Evolutionary conservation across 345 rosid species (phyloP).

Genomic region (Aquilaria yunnanensis): DNA sequence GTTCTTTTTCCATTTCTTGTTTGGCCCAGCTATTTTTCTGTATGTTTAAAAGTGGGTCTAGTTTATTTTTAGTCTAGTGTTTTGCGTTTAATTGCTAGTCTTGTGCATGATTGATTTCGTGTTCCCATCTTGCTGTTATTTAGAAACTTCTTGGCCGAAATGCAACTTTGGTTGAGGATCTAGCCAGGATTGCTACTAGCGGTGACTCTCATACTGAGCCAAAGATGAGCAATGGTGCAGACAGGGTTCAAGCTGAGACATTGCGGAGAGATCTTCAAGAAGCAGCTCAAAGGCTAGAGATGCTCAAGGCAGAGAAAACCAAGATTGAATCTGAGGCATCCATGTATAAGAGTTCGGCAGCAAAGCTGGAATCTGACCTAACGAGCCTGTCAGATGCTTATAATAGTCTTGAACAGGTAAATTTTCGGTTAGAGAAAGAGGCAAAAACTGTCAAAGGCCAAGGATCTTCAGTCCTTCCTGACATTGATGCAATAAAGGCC

Average conservation of each 20-base stretch:
- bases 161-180: slow-evolving; percentile 79
- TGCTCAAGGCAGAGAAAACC: slow-evolving; percentile 60
- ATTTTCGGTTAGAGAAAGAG: slow-evolving; percentile 72
- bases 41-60: not conserved
- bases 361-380: slow-evolving; percentile 79
- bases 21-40: not conserved
- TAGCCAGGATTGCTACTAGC: slow-evolving; percentile 60
- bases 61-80: too few species aligned
- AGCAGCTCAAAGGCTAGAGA: slow-evolving; percentile 66
- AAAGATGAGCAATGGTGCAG: slow-evolving; percentile 41
- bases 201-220: slow-evolving; percentile 49
- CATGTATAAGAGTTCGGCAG: slow-evolving; percentile 58
- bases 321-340: slow-evolving; percentile 65
- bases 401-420: slow-evolving; percentile 79
- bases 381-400: slow-evolving; percentile 85
- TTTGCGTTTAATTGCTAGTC: too few species aligned
- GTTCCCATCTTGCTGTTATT: slow-evolving; percentile 8
- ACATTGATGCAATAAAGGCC: slow-evolving; percentile 60
- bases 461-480: slow-evolving; percentile 34
- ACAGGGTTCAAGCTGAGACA: slow-evolving; percentile 65
- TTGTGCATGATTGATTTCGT: not conserved
- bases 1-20: not conserved
- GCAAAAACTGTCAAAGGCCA: slow-evolving; percentile 65
- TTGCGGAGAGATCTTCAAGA: slow-evolving; percentile 83
- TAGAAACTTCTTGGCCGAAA: slow-evolving; percentile 87